A percentile compares a stretch with the other conserved stretches of the same genome.
These are phyloP conservation scores for Sinapis alba DNA, from an alignment of 441 rosid species.

Conservation along the genomic window DNA sequence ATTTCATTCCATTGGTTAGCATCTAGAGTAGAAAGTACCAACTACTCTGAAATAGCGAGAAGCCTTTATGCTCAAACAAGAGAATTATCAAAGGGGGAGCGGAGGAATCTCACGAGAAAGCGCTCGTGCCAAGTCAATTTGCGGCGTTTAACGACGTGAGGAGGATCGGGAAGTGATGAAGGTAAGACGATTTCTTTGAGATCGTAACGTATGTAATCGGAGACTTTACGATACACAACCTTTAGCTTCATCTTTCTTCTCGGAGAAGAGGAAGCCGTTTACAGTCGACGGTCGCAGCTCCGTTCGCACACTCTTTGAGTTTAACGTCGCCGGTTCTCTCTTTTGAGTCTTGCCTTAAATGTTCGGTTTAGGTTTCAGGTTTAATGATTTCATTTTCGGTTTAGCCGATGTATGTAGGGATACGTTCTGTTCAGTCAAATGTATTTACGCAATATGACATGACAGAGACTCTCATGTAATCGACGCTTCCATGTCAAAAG, in stretches of 20 bases:
- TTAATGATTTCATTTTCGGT: not conserved
- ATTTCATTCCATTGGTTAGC: not conserved
- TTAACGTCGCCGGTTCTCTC: not conserved
- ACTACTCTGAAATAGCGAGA: too few relatives aligned
- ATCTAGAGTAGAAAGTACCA: too few relatives aligned
- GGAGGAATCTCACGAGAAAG: slow-evolving; percentile 50
- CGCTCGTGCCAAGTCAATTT: slow-evolving; percentile 84
- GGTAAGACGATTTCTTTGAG: slow-evolving; percentile 88
- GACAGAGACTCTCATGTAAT: not conserved
- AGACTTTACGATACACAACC: slow-evolving; percentile 61
- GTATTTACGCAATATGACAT: not conserved
- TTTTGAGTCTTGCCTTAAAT: not conserved
- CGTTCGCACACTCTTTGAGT: not conserved
- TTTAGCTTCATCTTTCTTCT: slow-evolving; percentile 53
- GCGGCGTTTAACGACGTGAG: slow-evolving; percentile 70
- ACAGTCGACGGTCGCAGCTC: slow-evolving; percentile 15
- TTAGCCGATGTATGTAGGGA: not conserved
- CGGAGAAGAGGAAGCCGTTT: not conserved
- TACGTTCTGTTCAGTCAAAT: not conserved
- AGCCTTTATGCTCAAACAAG: slow-evolving; percentile 5
- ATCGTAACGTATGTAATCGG: slow-evolving; percentile 77
- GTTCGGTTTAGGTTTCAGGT: not conserved
- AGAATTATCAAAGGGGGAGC: not conserved
- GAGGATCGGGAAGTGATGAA: slow-evolving; percentile 89
- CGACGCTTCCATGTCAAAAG: slow-evolving; percentile 23